Conservation (phyloP, 805 yeast genomes). For the Kuraishia molischiana region DNA sequence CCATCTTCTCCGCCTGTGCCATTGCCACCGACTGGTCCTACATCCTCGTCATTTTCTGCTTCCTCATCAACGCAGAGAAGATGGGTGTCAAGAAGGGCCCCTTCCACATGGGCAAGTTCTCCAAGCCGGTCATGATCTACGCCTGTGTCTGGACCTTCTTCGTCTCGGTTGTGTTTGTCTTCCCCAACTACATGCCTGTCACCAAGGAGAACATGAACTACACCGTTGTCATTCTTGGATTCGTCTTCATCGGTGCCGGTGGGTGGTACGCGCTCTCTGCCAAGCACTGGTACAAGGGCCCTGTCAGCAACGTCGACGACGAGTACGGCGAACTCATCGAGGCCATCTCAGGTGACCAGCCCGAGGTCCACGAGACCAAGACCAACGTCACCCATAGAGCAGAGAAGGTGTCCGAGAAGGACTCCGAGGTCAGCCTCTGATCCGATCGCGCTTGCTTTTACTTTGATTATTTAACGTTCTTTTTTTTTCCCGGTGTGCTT, state of each 20-base stretch:
- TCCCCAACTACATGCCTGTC: slow-evolving; percentile 40
- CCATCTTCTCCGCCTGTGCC: slow-evolving; percentile 44
- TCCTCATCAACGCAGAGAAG: slow-evolving; percentile 33
- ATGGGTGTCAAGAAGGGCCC: slow-evolving; percentile 39
- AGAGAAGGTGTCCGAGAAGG: slow-evolving; percentile 1
- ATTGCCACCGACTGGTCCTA: slow-evolving; percentile 42
- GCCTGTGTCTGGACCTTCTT: slow-evolving; percentile 36
- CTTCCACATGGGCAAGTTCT: slow-evolving; percentile 32
- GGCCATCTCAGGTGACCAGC: not conserved
- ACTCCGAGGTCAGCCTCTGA: not conserved
- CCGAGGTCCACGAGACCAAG: not conserved
- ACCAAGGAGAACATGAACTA: slow-evolving; percentile 39
- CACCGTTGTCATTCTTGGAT: slow-evolving; percentile 39
- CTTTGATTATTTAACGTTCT: too few species aligned
- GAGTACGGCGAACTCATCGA: slow-evolving; percentile 14
- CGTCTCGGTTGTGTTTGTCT: slow-evolving; percentile 36
- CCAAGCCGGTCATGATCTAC: slow-evolving; percentile 28
- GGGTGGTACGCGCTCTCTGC: slow-evolving; percentile 40
- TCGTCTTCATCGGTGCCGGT: slow-evolving; percentile 24
- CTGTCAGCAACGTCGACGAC: slow-evolving; percentile 35
- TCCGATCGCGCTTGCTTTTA: too few species aligned
- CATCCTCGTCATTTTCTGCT: slow-evolving; percentile 32
- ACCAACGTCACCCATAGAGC: not conserved
- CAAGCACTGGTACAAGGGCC: slow-evolving; percentile 46
- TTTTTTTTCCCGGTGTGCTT: too few species aligned